Percentiles rank a stretch among this genome's conserved stretches.
Evolutionary conservation across 2,329 filamentous ascomycete species (phyloP).

Genomic region (Cadophora malorum): DNA sequence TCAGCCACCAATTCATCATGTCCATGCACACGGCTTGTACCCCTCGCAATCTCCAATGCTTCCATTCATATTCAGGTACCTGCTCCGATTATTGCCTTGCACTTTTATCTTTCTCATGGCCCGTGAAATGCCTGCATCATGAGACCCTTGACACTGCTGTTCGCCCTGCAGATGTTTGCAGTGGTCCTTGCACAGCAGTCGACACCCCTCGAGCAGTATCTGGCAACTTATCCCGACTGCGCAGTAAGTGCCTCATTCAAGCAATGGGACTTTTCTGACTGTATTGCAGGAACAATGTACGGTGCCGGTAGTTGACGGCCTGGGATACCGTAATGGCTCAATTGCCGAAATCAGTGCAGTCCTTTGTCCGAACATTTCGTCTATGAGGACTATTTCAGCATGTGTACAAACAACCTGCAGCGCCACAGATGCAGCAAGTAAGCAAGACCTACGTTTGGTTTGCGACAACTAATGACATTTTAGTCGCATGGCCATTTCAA

Average conservation of each 20-base stretch:
- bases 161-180: not conserved
- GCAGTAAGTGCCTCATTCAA: not conserved
- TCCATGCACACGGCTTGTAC: conserved; percentile 12
- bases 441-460: not conserved
- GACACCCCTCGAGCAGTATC: not conserved
- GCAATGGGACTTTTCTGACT: not conserved
- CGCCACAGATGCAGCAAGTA: not conserved
- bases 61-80: conserved; percentile 10
- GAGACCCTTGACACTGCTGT: not conserved
- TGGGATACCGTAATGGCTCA: conserved; percentile 1
- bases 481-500: conserved; percentile 7
- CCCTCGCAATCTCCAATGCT: not conserved
- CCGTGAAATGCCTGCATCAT: conserved; percentile 17
- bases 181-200: conserved; percentile 4
- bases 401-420: conserved; percentile 9
- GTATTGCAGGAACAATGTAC: not conserved
- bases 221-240: conserved; percentile 1
- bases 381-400: not conserved
- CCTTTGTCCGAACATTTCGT: not conserved
- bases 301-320: not conserved
- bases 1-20: not conserved
- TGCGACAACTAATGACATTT: not conserved
- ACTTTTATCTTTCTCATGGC: conserved; percentile 2
- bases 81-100: not conserved
- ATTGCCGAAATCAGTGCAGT: not conserved